phyloP scores from a whole-genome alignment of 2,329 filamentous ascomycete species.

The Sporothrix schenckii region DNA sequence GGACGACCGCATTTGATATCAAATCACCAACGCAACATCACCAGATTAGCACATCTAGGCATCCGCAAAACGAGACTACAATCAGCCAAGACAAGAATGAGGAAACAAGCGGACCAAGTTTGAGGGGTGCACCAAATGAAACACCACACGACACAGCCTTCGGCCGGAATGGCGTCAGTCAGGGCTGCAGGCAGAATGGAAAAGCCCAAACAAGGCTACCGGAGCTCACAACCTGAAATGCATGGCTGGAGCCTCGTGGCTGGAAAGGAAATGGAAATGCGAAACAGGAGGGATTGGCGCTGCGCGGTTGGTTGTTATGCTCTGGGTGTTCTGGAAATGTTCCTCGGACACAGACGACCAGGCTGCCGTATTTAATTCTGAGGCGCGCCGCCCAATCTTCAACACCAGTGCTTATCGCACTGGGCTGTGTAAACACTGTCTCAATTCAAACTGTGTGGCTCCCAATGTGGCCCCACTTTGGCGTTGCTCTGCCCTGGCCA shows the following conservation, averaged over 20 bases:
- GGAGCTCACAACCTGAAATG: background rate
- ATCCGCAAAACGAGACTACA: background rate
- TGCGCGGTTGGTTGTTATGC: background rate
- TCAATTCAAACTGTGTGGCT: slow-evolving; percentile 22
- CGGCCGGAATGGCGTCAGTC: slow-evolving; percentile 28
- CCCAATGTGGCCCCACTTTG: slow-evolving; percentile 19
- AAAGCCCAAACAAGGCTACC: slow-evolving; percentile 19
- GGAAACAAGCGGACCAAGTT: background rate
- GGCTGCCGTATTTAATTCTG: slow-evolving; percentile 24
- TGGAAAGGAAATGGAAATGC: background rate
- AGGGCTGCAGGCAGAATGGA: slow-evolving; percentile 24
- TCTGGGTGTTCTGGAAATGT: slow-evolving; percentile 14
- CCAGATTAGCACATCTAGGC: slow-evolving; percentile 5
- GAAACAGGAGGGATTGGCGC: background rate
- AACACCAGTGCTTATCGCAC: slow-evolving; percentile 21
- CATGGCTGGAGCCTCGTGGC: slow-evolving; percentile 6
- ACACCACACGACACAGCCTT: slow-evolving; percentile 24
- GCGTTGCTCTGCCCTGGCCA: slow-evolving; percentile 21
- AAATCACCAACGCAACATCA: slow-evolving; percentile 7
- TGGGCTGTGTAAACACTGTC: background rate
- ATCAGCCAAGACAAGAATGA: slow-evolving; percentile 1
- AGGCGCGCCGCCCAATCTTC: background rate
- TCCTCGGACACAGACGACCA: slow-evolving; percentile 1
- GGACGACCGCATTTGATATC: background rate
- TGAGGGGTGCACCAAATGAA: slow-evolving; percentile 22